Base-by-base conservation (phyloP, 352 stramenopile species). In the Globisporangium paroecandrum region DNA sequence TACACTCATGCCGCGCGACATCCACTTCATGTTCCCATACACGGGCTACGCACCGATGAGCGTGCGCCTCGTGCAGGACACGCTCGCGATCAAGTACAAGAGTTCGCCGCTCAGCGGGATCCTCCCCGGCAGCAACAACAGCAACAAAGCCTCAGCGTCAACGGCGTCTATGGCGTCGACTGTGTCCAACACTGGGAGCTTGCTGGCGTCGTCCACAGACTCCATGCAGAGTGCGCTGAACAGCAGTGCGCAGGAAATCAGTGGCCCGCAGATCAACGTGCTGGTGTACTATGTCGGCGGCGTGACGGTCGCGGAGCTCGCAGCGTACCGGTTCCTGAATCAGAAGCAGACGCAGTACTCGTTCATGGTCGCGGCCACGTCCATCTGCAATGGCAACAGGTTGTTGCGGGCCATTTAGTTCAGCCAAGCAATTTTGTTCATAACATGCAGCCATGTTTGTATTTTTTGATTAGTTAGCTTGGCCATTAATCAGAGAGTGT, bases 21-120 rank as follows among this genome's bases (percentile, higher is more conserved):
- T 96, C 58, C 75, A 90, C 62, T 94, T 93, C 41, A 93, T 96
- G 85, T 94, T 94, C 55, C 82, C 87, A 1, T 94, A 90, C 69
- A 94, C 83, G 7, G 87, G 89, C 3, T 95, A 95, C 58, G 89
- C 89, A 4, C 86, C 87, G 8, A 85, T 96, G 77, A 94, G 85
- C 65, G 81, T 95, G 56, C 85, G 87, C 0, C 69, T 91, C 34
- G 76, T 96, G 53, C 85, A 96, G 78, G 74, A 83, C 38, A 81
- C 89, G 12, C 75, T 94, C 12, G 82, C 82, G 0, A 87, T 90
- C 75, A 86, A 88, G 36, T 80, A 85, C 67, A 91, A 89, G 65
- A 69, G 72, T 25, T 69, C 67, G 15, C 27, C 53, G 38, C 54
- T 68, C 22, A 69, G 41, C 8, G 62, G 62, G 12, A 70, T 82